A percentile compares a stretch with the other conserved stretches of the same genome.
These are phyloP conservation scores for Paracoccidioides lutzii DNA, from an alignment of 2,329 filamentous ascomycete genomes.

Conservation along the genomic window DNA sequence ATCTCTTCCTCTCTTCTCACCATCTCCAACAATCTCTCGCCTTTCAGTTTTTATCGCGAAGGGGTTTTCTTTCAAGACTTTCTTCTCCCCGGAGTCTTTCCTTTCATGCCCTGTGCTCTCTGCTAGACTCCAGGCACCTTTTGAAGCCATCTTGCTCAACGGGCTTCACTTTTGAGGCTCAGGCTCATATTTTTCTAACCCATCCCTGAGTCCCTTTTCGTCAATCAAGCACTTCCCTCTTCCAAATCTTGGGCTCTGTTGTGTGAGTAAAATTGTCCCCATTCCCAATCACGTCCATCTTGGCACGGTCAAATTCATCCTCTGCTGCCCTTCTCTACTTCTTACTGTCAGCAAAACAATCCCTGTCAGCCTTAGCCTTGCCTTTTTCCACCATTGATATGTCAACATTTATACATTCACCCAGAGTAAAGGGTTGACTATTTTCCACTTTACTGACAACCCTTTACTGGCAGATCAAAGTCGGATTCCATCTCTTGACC, in stretches of 20 bases:
- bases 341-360: not conserved
- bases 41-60: not conserved
- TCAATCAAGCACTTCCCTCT: not conserved
- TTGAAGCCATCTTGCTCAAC: not conserved
- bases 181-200: too few species aligned
- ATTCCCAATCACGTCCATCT: not conserved
- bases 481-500: not conserved
- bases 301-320: not conserved
- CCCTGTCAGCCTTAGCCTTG: not conserved
- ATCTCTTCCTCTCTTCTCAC: constrained; percentile 1
- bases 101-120: constrained; percentile 2
- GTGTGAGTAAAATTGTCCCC: not conserved
- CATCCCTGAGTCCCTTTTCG: too few species aligned
- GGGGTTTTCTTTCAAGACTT: not conserved
- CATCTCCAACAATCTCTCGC: not conserved
- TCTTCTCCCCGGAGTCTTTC: not conserved
- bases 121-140: not conserved
- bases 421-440: not conserved
- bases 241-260: not conserved
- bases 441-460: not conserved
- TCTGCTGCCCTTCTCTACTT: not conserved
- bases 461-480: not conserved
- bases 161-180: not conserved
- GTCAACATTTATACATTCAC: not conserved
- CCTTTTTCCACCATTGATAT: not conserved